A percentile compares a stretch with the other conserved stretches of the same genome.
Conservation (phyloP, 2,329 filamentous ascomycete species). For the Botrytis galanthina region DNA sequence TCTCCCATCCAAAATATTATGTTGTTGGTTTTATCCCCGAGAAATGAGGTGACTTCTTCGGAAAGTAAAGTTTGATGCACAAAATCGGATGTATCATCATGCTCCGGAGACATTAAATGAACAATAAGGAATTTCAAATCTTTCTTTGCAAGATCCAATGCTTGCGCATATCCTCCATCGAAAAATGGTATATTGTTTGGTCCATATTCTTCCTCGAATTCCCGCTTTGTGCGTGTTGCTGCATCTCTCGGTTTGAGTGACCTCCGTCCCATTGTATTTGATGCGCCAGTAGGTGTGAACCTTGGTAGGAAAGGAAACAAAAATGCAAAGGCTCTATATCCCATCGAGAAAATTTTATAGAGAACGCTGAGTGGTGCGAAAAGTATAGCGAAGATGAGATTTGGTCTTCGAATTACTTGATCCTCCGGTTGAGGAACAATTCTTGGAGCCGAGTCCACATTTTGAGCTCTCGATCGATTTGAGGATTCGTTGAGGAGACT, state of each 20-base stretch:
- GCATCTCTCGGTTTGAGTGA: conserved; percentile 83
- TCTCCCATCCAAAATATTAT: conserved; percentile 91
- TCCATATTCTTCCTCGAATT: conserved; percentile 94
- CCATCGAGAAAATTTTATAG: conserved; percentile 66
- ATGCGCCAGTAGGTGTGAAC: conserved; percentile 53
- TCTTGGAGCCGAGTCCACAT: conserved; percentile 70
- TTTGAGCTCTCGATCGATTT: conserved; percentile 37
- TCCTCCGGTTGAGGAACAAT: conserved; percentile 73
- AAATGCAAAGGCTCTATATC: conserved; percentile 72
- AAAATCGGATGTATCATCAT: conserved; percentile 86
- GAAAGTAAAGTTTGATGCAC: conserved; percentile 78
- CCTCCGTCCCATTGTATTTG: conserved; percentile 67
- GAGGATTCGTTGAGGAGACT: conserved; percentile 44
- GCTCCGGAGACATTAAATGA: conserved; percentile 83
- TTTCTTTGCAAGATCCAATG: conserved; percentile 83
- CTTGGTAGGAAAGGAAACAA: conserved; percentile 77
- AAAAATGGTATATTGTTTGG: conserved; percentile 69
- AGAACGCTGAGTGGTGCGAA: conserved; percentile 79
- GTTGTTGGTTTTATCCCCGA: conserved; percentile 73
- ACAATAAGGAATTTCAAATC: conserved; percentile 92
- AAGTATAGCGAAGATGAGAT: conserved; percentile 70
- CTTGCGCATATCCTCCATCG: conserved; percentile 88
- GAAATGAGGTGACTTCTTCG: conserved; percentile 68
- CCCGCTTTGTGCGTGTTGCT: conserved; percentile 81
- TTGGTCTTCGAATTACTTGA: conserved; percentile 63